phyloP scores from a whole-genome alignment of 305 asterid genomes.

The Ilex paraguariensis region DNA sequence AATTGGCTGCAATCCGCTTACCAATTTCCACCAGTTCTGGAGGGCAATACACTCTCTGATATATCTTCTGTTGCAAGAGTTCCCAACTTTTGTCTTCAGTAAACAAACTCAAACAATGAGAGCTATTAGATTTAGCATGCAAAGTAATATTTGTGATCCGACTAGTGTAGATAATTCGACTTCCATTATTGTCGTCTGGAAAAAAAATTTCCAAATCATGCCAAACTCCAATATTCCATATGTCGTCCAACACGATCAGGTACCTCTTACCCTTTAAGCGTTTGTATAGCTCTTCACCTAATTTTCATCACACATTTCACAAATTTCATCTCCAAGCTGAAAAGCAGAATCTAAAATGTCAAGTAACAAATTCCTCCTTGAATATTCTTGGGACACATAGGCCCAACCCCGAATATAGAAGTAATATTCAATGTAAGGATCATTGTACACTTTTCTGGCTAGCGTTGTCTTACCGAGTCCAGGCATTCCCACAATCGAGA shows the following conservation, averaged over 20 bases:
- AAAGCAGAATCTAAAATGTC: constrained; percentile 10
- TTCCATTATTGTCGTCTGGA: too few species aligned
- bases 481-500: background rate
- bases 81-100: background rate
- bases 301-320: background rate
- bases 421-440: background rate
- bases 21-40: background rate
- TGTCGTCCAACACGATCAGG: too few species aligned
- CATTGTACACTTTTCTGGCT: background rate
- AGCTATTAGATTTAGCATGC: too few species aligned
- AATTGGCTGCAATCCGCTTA: background rate
- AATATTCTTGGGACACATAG: constrained; percentile 13
- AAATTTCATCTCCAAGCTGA: background rate
- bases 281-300: background rate
- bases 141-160: too few species aligned
- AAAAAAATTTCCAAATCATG: background rate
- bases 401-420: background rate
- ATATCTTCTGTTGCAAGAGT: background rate
- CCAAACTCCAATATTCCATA: background rate
- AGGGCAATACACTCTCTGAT: background rate
- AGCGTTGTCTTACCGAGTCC: background rate
- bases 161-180: too few species aligned
- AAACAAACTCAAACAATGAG: too few species aligned
- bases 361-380: constrained; percentile 9
- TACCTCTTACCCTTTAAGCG: too few species aligned